A percentile compares a stretch with the other conserved stretches of the same genome.
Conservation (phyloP, 2,329 filamentous ascomycete genomes). For the Cytospora piceicola region DNA sequence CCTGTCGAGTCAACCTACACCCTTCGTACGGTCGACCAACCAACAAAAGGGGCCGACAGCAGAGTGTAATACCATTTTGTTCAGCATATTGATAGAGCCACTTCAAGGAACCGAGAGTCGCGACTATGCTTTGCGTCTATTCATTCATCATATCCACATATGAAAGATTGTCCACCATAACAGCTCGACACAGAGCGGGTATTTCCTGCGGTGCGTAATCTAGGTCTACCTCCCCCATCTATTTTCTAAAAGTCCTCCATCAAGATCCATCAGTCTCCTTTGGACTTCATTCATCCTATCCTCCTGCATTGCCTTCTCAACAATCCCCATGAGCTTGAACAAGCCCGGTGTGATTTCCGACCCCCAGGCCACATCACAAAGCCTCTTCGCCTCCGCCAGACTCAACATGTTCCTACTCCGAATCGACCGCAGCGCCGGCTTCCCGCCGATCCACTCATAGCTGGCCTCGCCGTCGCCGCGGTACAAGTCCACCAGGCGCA, state of each 20-base stretch:
- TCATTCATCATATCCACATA: neutral
- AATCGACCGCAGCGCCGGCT: slow-evolving; percentile 14
- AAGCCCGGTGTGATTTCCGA: slow-evolving; percentile 39
- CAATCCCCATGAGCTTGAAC: slow-evolving; percentile 34
- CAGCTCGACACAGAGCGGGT: slow-evolving; percentile 2
- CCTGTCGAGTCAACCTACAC: neutral
- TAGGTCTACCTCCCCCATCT: neutral
- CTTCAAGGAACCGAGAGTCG: neutral
- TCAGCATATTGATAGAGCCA: neutral
- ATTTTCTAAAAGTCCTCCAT: neutral
- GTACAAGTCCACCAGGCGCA: slow-evolving; percentile 42
- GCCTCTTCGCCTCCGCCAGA: slow-evolving; percentile 40
- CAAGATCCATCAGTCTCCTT: slow-evolving; percentile 15
- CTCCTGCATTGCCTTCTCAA: slow-evolving; percentile 33
- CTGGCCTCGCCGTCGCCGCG: slow-evolving; percentile 35
- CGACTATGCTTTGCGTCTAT: neutral
- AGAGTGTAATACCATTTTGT: neutral
- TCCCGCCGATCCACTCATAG: slow-evolving; percentile 30
- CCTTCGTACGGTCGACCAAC: neutral
- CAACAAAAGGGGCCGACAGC: slow-evolving; percentile 3
- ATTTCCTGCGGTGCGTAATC: neutral
- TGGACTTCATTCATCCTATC: slow-evolving; percentile 27
- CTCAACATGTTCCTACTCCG: slow-evolving; percentile 37
- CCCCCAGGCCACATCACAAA: slow-evolving; percentile 46
- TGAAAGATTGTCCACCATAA: neutral